Evolutionary conservation across 176 grass and related monocot species (phyloP), one percentile per base, ranked within the genome.

Genomic region (Raddia distichophylla): DNA sequence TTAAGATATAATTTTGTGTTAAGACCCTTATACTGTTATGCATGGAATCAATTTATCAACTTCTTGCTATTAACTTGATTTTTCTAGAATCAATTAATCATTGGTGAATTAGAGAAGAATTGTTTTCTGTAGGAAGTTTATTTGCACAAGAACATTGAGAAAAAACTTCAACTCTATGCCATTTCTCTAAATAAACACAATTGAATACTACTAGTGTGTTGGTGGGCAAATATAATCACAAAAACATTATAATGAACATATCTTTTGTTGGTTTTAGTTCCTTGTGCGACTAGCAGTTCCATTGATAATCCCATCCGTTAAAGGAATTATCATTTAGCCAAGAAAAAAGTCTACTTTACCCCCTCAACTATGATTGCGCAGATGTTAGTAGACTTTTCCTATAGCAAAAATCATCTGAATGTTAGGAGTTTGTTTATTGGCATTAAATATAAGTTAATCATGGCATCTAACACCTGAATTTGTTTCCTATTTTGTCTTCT

Each of bases 221-320:
- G 32, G 17, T 8, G 40, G 14, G 2, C 54, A 76, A 34, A 55
- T 19, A 76, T 8, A 16, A 68, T 19, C 2, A 59, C 14, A 10
- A 61, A 70, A 67, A 12, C 3, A 14, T 13, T 62, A 5, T 1
- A 62, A 12, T n/a, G 4, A 11, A 4, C 64, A 2, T 40, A 2
- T 32, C 51, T 67, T 69, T 80, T 44, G 17, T 49, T 50, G 20
- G 60, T 15, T 50, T 67, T 18, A 19, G 55, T 68, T 60, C 65
- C 7, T 3, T 2, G 34, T 20, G 1, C 6, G 1, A 65, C 13
- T 55, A 54, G 12, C 13, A 20, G 10, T 45, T 76, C 48, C 6
- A 1, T 66, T 79, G 20, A 33, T 34, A 64, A 5, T 12, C 70
- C n/a, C 49, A 54, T 42, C 10, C 12, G 1, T 64, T 22, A 1